Evolutionary conservation across 2,329 filamentous ascomycete species (phyloP).

Genomic region (Coniochaeta prunicola): DNA sequence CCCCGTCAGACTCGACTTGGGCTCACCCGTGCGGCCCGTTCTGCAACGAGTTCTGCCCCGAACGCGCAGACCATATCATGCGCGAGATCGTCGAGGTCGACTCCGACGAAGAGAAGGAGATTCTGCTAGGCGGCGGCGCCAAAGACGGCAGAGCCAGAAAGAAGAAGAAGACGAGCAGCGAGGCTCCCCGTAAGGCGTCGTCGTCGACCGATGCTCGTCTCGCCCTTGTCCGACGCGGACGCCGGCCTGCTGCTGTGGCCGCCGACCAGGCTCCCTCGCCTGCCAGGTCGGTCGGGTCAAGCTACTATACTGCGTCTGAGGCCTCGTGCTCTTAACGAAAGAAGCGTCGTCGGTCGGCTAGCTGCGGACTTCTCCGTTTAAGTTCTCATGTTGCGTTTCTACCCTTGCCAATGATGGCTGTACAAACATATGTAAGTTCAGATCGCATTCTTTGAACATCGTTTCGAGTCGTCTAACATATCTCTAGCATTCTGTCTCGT

Average conservation of each 20-base stretch:
- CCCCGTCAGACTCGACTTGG: neutral
- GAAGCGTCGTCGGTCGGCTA: no score
- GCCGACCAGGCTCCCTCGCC: neutral
- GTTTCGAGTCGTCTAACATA: no score
- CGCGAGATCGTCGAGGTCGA: neutral
- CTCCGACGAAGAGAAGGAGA: neutral
- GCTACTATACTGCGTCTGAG: neutral
- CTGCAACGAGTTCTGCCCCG: constrained; percentile 1
- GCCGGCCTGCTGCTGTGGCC: neutral
- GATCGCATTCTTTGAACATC: no score
- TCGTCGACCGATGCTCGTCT: neutral
- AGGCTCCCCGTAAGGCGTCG: neutral
- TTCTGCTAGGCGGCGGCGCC: neutral
- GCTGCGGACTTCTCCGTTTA: no score
- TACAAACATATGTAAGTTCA: no score
- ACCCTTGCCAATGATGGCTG: no score
- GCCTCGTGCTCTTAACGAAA: neutral
- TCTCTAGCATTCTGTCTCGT: no score
- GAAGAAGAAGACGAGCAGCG: neutral
- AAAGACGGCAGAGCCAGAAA: neutral
- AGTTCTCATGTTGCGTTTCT: no score
- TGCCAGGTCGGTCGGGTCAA: neutral
- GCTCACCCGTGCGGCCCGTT: neutral
- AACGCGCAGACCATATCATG: neutral
- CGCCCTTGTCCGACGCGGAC: neutral